Percentiles rank a stretch among this genome's conserved stretches.
phyloP scores from a whole-genome alignment of 164 flowering plant genomes.

The Buxus sempervirens region DNA sequence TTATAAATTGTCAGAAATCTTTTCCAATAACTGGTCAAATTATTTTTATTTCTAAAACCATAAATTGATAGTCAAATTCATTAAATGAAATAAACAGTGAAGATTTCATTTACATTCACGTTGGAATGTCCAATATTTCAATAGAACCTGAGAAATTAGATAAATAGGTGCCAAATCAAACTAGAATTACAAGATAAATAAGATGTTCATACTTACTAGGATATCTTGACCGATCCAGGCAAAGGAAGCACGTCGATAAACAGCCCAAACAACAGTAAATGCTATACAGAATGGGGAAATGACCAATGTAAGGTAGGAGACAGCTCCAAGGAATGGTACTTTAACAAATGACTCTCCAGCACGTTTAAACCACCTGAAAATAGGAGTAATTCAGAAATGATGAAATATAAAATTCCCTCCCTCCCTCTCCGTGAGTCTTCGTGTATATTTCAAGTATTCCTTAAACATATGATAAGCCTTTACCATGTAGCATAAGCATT shows the following conservation, averaged over 20 bases:
- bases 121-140: background rate
- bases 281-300: constrained; percentile 91
- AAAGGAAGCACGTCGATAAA: constrained; percentile 55
- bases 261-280: constrained; percentile 93
- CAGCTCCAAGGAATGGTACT: constrained; percentile 88
- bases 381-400: background rate
- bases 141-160: background rate
- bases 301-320: constrained; percentile 84
- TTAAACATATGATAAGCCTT: no score
- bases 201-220: constrained; percentile 61
- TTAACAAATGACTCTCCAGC: constrained; percentile 72
- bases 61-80: no score
- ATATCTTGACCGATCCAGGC: constrained; percentile 99
- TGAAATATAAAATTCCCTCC: no score
- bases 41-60: no score
- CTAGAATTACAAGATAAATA: background rate
- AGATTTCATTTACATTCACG: background rate
- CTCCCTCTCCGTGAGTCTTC: no score
- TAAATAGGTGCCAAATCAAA: background rate
- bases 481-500: no score
- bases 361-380: constrained; percentile 74
- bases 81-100: background rate
- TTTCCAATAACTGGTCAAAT: no score
- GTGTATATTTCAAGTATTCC: no score
- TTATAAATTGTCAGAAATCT: no score